phyloP scores from a whole-genome alignment of 2,329 filamentous ascomycete species.

The Monosporascus sp. region DNA sequence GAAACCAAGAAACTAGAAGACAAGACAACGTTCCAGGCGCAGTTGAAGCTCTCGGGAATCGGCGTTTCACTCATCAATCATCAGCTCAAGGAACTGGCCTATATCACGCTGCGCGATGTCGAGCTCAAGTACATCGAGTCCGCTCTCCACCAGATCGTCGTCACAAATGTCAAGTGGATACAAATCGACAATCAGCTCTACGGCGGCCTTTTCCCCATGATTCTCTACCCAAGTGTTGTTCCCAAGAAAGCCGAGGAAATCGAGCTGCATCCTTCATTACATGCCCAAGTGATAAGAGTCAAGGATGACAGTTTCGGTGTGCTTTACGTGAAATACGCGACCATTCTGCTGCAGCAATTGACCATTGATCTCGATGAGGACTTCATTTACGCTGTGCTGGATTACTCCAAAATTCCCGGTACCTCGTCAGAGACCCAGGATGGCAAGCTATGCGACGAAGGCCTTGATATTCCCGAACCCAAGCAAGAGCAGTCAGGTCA shows the following conservation, averaged over 20 bases:
- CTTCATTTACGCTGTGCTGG: constrained; percentile 92
- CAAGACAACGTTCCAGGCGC: constrained; percentile 81
- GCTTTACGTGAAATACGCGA: constrained; percentile 97
- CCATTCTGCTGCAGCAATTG: constrained; percentile 92
- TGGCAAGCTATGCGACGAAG: constrained; percentile 83
- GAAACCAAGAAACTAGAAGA: constrained; percentile 92
- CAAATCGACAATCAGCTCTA: constrained; percentile 99
- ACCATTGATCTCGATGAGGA: constrained; percentile 96
- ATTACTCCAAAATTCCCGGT: constrained; percentile 90
- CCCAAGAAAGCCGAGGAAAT: constrained; percentile 96
- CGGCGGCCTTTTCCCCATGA: constrained; percentile 94
- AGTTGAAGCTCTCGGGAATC: constrained; percentile 82
- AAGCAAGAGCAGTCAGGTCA: constrained; percentile 77
- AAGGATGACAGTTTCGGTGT: constrained; percentile 99
- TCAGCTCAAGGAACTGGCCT: constrained; percentile 86
- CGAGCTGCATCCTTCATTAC: constrained; percentile 90
- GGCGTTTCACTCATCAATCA: constrained; percentile 91
- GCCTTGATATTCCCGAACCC: constrained; percentile 87
- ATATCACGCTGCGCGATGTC: constrained; percentile 87
- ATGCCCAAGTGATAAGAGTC: constrained; percentile 84
- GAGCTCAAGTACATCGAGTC: constrained; percentile 90
- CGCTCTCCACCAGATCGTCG: constrained; percentile 86
- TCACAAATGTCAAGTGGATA: constrained; percentile 93
- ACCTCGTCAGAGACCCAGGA: constrained; percentile 76
- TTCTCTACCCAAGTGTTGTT: constrained; percentile 94